These are phyloP conservation scores for Thermothelomyces thermophilus DNA, from an alignment of 2,329 filamentous ascomycete species.

Conservation along the genomic window DNA sequence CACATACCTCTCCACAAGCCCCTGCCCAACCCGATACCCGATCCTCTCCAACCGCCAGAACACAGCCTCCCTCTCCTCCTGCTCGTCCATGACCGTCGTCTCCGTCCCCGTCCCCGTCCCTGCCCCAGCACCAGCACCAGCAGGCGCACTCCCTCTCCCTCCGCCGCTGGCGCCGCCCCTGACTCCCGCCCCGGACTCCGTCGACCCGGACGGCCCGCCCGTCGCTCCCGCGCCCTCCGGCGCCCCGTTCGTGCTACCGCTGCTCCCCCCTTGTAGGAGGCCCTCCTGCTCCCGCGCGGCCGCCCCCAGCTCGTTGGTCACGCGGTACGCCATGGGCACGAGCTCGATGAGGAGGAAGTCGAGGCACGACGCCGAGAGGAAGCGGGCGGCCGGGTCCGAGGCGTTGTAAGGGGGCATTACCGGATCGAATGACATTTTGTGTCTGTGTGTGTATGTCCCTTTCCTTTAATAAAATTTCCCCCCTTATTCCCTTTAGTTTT, in stretches of 20 bases:
- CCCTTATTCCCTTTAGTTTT: no score
- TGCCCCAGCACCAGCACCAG: no score
- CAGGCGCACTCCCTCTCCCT: background rate
- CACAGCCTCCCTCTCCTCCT: conserved; percentile 77
- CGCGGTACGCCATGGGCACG: conserved; percentile 84
- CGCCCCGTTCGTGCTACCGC: no score
- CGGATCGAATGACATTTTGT: conserved; percentile 64
- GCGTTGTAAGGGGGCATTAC: conserved; percentile 63
- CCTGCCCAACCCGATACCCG: conserved; percentile 88
- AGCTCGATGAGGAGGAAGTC: conserved; percentile 96
- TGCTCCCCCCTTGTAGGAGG: background rate
- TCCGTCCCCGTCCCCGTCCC: background rate
- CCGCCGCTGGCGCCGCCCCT: no score
- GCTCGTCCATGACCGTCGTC: conserved; percentile 51
- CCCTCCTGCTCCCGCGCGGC: conserved; percentile 32
- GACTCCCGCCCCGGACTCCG: no score
- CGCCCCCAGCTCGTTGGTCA: conserved; percentile 65
- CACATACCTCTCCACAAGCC: conserved; percentile 76
- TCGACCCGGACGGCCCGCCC: no score
- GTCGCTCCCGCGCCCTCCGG: no score
- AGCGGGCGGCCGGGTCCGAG: conserved; percentile 66
- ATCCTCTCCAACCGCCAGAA: conserved; percentile 77
- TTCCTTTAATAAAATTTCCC: no score
- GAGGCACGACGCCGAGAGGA: conserved; percentile 77
- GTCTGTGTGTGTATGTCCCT: background rate